Base-by-base conservation (phyloP, 23 red algal species). In the Pyropia haitanensis region DNA sequence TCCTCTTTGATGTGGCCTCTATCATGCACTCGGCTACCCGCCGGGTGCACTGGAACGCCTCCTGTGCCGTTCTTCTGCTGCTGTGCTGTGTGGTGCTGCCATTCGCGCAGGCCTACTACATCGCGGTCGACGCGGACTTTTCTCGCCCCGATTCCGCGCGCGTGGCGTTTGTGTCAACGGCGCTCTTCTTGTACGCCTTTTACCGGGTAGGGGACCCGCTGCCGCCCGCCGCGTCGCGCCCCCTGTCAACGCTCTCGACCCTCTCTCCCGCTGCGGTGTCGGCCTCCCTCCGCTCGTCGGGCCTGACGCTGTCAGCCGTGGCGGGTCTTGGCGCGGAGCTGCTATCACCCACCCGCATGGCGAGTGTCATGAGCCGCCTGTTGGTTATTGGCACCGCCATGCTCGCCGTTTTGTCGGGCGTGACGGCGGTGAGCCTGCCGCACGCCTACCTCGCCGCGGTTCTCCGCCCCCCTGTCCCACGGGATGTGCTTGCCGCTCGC, bases 341-440 rank as follows among this genome's bases (percentile, higher is more conserved):
- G 39, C 39, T 46, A 46, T 46, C 39, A 12, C 39, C 39, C 39
- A 46, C 39, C 39, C 39, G 39, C 39, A 73, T 84, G 23, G 76
- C 78, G 53, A 54, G 60, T 25, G 84, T 34, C 8, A 70, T 89
- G 70, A 80, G 65, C 52, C 75, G 84, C 18, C 31, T 89, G 18
- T 61, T 89, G 50, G 66, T 89, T 30, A 56, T 89, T 20, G 84
- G 84, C 53, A 89, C 75, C 68, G 73, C 84, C 17, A 79, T 89
- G 68, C 84, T 89, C 52, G 84, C 84, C 20, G 56, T 80, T 2
- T 50, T 89, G 16, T 80, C 84, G 58, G 84, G 84, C 14, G 78
- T 89, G 26, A 80, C 75, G 21, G 84, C 84, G 16, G 84, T 89
- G 32, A 57, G 78, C 53, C 50, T 89, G 29, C 84, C 84, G 22